Base-by-base conservation (phyloP, 2,329 filamentous ascomycete genomes). In the Apiospora rasikravindrae region DNA sequence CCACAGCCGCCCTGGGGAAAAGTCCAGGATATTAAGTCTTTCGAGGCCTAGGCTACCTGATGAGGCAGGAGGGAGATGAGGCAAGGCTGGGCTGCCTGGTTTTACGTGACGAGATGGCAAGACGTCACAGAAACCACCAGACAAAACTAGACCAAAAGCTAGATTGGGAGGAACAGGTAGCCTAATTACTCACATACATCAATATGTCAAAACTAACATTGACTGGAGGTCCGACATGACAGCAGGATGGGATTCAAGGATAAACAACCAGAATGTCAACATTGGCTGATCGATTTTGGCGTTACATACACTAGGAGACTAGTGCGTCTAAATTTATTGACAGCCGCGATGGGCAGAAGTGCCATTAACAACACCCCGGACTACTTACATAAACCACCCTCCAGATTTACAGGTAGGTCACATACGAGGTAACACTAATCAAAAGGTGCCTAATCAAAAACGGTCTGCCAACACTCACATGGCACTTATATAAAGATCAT, bases 71-170 rank as follows among this genome's bases (percentile, higher is more conserved):
- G 16, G 49, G n/a, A 51, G 8, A 29, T 19, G 16, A 64, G 40
- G 53, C 53, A 40, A 40, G 22, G 53, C 26, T 22, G 29, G 26
- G 53, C 53, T 61, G 53, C 57, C 53, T 61, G 57, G 57, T 19
- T 64, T 64, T 64, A 64, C 57, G 57, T 37, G 26, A 57, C 29
- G 57, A 40, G 29, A 64, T 33, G 29, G 57, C 57, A 33, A 40
- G 33, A 64, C 57, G 57, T 64, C 29, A 40, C 57, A 37, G 13
- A 13, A 33, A 64, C 33, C 33, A 13, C 19, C 19, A 40, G 57
- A 14, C 57, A 19, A 64, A 40, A n/a, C 29, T 49, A 49, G 19
- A 49, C 22, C 29, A 61, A 37, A 61, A 37, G 16, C 29, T 19
- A 40, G 33, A 13, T 10, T 19, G 22, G 29, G n/a, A 64, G 19